Evolutionary conservation across 345 rosid species (phyloP), one percentile per base, ranked within the genome.

Genomic region (Gossypium australe): DNA sequence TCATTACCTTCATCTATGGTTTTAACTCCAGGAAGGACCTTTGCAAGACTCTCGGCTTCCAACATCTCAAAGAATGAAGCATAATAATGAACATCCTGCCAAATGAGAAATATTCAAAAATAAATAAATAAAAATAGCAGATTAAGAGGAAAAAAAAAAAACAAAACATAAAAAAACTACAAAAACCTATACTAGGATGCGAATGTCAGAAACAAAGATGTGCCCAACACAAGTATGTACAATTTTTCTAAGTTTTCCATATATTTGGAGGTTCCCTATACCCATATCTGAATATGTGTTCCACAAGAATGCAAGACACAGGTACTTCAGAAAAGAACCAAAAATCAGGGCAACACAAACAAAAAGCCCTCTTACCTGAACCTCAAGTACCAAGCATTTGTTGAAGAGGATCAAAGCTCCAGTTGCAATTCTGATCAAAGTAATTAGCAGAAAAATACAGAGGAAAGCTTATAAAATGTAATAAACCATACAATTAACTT

Each of bases 1-100:
- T 57, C 3, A 63, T 81, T 59, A 89, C 98, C 98, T 84, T 86
- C 96, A 72, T 88, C 87, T 49, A 86, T 78, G 75, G 83, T 84
- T 81, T 86, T 75, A 57, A 82, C 82, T 53, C 92, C 92, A 8
- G 97, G 93, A 77, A 94, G 93, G 77, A 90, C 86, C 78, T 85
- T 75, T 34, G 77, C 51, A 76, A 89, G 92, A 76, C 81, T 63
- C 74, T 94, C 93, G 34, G 70, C 81, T 81, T 79, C 82, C 81
- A 94, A 78, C 94, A 90, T 91, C 75, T 90, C 88, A 0, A 45
- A 79, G 80, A 90, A 92, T 45, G 94, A 90, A 75, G 75, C 73
- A 87, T 90, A 90, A 12, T 43, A 77, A 52, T 4, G 79, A 75
- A 86, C 83, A 51, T 77, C 92, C 97, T 89, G 86, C 74, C 71